Evolutionary conservation across 306 rosid genomes (phyloP), one percentile per base, ranked within the genome.

Genomic region (Argentina anserina): DNA sequence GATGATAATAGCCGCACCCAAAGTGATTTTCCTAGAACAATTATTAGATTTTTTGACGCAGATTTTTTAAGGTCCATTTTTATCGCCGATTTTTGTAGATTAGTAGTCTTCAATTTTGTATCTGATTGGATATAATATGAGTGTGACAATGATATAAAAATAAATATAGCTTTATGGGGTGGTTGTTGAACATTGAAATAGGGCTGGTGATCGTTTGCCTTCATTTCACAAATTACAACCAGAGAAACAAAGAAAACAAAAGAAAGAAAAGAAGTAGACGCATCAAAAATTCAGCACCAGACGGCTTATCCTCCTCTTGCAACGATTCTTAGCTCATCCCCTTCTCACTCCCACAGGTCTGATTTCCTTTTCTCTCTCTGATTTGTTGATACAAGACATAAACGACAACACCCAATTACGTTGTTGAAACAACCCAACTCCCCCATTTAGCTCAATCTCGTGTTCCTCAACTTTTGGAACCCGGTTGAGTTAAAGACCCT

Each of bases 221-320:
- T 18, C 58, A 33, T 33, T 33, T 65, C 70, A 41, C 36, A 43
- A 63, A 36, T 63, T 45, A 63, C 25, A 70, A 49, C 62, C 74
- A 36, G 36, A 50, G 59, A 41, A 46, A 71, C 43, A 59, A 55
- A 52, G 40, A 62, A 62, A 34, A n/a, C n/a, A n/a, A n/a, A n/a
- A n/a, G n/a, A n/a, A n/a, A n/a, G n/a, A 7, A n/a, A 34, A 34
- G 55, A 46, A 78, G 75, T 59, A 28, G 65, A 72, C 74, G 82
- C 74, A 34, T 41, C 5, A 25, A 29, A 23, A 31, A 20, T 13
- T 25, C 63, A 15, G 12, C 73, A 45, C 70, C 42, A 76, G 42
- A 46, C 70, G 45, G 69, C 26, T 60, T 15, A 7, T 62, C 67
- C 65, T 56, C 45, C 34, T 20, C 28, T 37, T 5, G 58, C 52